Evolutionary conservation across 2,329 filamentous ascomycete genomes (phyloP), one percentile per base, ranked within the genome.

Genomic region (Talaromyces sp.): DNA sequence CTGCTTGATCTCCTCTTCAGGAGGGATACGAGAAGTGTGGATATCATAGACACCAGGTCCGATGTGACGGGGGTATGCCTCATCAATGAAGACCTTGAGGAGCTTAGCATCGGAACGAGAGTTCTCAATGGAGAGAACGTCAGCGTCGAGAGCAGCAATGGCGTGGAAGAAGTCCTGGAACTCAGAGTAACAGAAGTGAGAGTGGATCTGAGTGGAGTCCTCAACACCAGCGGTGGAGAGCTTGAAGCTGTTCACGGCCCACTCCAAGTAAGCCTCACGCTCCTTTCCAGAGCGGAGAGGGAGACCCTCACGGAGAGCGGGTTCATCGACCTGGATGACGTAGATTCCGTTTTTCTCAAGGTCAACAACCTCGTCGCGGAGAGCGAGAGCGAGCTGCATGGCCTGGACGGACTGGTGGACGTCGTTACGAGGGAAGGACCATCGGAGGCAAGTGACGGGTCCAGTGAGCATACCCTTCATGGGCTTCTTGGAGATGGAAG

Each of bases 111-210:
- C 95, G 74, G 92, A 96, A 90, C 99, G 99, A 90, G 91, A 96
- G 92, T 99, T 99, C 90, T 99, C 95, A 74, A 99, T 99, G 78
- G 92, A 96, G 76, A 99, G 89, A 69, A 99, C 95, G 83, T 99
- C 95, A 69, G 95, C 94, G 79, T 99, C 95, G 70, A 99, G 90
- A 68, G 95, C 94, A 70, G 95, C 92, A 74, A 99, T 99, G 83
- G 95, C 95, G 84, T 98, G 92, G 93, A 99, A 99, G 88, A 99
- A 99, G 87, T 99, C 95, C 85, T 99, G 95, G 92, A 99, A 99
- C 87, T 99, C 95, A 62, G 95, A 98, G 90, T 99, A 99, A 83
- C 95, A 99, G 91, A 99, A 99, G 87, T 99, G 95, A 70, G 93
- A 97, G 90, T 99, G 95, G 81, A 99, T 97, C 87, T 99, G 95